phyloP scores from a whole-genome alignment of 768 basidiomycete species.

The Kwoniella newhampshirensis region DNA sequence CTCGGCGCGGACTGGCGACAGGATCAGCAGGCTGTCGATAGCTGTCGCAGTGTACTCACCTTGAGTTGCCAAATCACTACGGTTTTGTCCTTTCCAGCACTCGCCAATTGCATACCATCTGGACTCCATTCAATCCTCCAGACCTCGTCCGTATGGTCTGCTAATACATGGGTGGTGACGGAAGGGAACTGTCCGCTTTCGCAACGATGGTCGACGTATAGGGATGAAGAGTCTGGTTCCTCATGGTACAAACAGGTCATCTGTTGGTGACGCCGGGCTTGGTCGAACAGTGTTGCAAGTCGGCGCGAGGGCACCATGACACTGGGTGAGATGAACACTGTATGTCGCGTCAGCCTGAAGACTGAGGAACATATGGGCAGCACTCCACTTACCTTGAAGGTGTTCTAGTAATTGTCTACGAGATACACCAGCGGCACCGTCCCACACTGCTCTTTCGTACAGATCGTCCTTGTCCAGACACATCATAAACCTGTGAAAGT shows the following conservation, averaged over 20 bases:
- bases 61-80: constrained; percentile 86
- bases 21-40: neutral
- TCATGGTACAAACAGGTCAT: constrained; percentile 85
- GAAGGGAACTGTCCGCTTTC: constrained; percentile 76
- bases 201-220: constrained; percentile 84
- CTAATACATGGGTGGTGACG: constrained; percentile 77
- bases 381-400: constrained; percentile 67
- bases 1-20: constrained; percentile 5
- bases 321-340: constrained; percentile 84
- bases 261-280: constrained; percentile 78
- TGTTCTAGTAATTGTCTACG: constrained; percentile 70
- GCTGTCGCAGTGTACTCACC: constrained; percentile 58
- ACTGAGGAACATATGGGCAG: neutral
- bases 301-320: constrained; percentile 91
- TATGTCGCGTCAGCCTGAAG: neutral
- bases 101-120: constrained; percentile 78
- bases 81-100: constrained; percentile 78
- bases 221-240: constrained; percentile 63
- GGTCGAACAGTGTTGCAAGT: constrained; percentile 77
- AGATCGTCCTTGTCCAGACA: constrained; percentile 81
- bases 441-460: constrained; percentile 77
- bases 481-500: constrained; percentile 74
- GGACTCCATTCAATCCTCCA: constrained; percentile 97
- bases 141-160: constrained; percentile 87
- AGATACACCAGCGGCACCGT: constrained; percentile 79